Conservation (phyloP, 225 moss, liverwort and hornwort genomes). For the Sphagnum tenellum region DNA sequence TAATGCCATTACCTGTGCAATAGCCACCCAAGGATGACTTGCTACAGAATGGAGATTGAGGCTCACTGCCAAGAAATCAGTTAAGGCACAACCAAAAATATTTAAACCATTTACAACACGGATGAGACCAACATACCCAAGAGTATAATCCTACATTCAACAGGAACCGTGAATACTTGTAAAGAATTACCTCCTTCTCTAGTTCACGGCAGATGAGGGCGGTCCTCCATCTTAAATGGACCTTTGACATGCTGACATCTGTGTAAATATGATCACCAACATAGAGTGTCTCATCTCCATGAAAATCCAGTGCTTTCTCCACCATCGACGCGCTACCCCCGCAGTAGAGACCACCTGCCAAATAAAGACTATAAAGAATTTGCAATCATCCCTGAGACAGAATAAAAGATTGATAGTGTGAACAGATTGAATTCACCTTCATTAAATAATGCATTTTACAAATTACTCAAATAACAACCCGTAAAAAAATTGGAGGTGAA, state of each 20-base stretch:
- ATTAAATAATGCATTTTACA: too few species aligned
- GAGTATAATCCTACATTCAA: too few species aligned
- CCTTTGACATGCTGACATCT: slow-evolving; percentile 89
- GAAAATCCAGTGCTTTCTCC: slow-evolving; percentile 82
- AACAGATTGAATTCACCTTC: too few species aligned
- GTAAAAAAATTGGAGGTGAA: slow-evolving; percentile 4
- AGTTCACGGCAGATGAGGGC: slow-evolving; percentile 77
- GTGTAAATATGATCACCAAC: slow-evolving; percentile 93
- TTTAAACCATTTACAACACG: too few species aligned
- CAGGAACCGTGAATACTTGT: background rate
- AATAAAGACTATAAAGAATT: slow-evolving; percentile 3
- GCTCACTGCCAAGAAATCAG: too few species aligned
- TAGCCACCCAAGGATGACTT: too few species aligned
- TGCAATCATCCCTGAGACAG: too few species aligned
- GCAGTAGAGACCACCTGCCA: slow-evolving; percentile 78
- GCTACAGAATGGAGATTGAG: too few species aligned
- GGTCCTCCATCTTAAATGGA: slow-evolving; percentile 88
- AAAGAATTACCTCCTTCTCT: slow-evolving; percentile 65
- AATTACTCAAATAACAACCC: too few species aligned
- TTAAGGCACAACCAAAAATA: too few species aligned
- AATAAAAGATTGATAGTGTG: too few species aligned
- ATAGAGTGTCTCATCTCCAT: slow-evolving; percentile 88
- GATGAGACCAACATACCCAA: background rate
- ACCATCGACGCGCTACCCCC: slow-evolving; percentile 88
- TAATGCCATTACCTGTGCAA: slow-evolving; percentile 59